These are phyloP conservation scores for Angomonas ambiguus DNA, from an alignment of 208 protist genomes.

Conservation along the genomic window DNA sequence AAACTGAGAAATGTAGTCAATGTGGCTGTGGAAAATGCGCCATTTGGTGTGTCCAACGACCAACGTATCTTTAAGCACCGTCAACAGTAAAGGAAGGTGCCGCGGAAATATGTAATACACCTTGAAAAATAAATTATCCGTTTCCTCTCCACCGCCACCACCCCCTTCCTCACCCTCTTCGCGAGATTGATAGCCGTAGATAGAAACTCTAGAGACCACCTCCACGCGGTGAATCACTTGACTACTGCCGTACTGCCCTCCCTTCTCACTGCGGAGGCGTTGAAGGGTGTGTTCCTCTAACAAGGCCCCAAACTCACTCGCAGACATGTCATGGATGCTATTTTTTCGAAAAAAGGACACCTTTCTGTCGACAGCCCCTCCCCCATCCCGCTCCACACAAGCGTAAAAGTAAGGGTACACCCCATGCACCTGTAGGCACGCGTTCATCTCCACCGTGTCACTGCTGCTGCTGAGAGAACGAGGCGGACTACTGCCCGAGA, in stretches of 20 bases:
- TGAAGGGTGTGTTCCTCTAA: slow-evolving; percentile 57
- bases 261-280: background rate
- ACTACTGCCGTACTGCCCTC: background rate
- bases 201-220: slow-evolving; percentile 45
- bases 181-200: slow-evolving; percentile 69
- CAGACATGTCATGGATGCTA: slow-evolving; percentile 31
- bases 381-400: slow-evolving; percentile 15
- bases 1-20: slow-evolving; percentile 67
- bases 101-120: slow-evolving; percentile 56
- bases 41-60: slow-evolving; percentile 48
- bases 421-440: slow-evolving; percentile 77
- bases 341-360: too few species aligned
- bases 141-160: too few species aligned
- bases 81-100: slow-evolving; percentile 25
- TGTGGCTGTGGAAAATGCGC: slow-evolving; percentile 63
- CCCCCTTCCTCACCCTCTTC: background rate
- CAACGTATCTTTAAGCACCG: slow-evolving; percentile 45
- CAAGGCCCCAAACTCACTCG: slow-evolving; percentile 70
- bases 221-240: slow-evolving; percentile 74
- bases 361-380: background rate
- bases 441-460: slow-evolving; percentile 23
- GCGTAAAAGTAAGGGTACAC: slow-evolving; percentile 78
- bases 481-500: background rate
- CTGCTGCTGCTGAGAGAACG: background rate
- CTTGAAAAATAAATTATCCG: slow-evolving; percentile 44